These are phyloP conservation scores for Ophiocordyceps unilateralis DNA, from an alignment of 2,329 filamentous ascomycete genomes.

Conservation along the genomic window DNA sequence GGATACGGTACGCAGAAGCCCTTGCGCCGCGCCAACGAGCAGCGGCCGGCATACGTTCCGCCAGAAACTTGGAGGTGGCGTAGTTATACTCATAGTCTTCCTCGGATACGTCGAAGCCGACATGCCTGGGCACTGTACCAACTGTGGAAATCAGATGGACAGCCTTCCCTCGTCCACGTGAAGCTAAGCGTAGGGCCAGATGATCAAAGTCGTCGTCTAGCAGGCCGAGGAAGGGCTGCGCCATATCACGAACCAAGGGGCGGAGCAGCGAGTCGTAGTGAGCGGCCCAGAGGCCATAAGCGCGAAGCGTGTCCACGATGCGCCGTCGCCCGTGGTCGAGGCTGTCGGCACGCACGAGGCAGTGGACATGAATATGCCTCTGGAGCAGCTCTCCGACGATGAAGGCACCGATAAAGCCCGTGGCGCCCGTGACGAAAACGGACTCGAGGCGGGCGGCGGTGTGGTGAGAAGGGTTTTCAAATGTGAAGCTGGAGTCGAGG, in stretches of 20 bases:
- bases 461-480: too few relatives aligned
- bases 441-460: too few relatives aligned
- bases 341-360: slow-evolving; percentile 2
- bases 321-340: neutral
- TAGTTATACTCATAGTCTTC: slow-evolving; percentile 4
- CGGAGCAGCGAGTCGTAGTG: slow-evolving; percentile 1
- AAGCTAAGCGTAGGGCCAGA: too few relatives aligned
- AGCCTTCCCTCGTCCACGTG: neutral
- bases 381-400: slow-evolving; percentile 4
- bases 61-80: slow-evolving; percentile 5
- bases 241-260: slow-evolving; percentile 4
- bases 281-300: slow-evolving; percentile 3
- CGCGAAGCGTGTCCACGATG: slow-evolving; percentile 1
- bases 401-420: slow-evolving; percentile 2
- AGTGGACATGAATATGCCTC: slow-evolving; percentile 1
- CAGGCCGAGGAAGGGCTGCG: neutral
- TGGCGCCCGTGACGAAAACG: too few relatives aligned
- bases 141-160: slow-evolving; percentile 6
- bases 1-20: neutral
- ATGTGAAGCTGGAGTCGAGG: too few relatives aligned
- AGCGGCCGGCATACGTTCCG: slow-evolving; percentile 4
- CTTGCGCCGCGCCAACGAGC: slow-evolving; percentile 5
- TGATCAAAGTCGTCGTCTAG: too few relatives aligned
- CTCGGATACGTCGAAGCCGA: slow-evolving; percentile 3
- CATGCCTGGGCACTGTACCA: slow-evolving; percentile 1